Percentiles rank a stretch among this genome's conserved stretches.
Evolutionary conservation across 2,329 filamentous ascomycete species (phyloP).

Genomic region (Rhynchosporium secalis): DNA sequence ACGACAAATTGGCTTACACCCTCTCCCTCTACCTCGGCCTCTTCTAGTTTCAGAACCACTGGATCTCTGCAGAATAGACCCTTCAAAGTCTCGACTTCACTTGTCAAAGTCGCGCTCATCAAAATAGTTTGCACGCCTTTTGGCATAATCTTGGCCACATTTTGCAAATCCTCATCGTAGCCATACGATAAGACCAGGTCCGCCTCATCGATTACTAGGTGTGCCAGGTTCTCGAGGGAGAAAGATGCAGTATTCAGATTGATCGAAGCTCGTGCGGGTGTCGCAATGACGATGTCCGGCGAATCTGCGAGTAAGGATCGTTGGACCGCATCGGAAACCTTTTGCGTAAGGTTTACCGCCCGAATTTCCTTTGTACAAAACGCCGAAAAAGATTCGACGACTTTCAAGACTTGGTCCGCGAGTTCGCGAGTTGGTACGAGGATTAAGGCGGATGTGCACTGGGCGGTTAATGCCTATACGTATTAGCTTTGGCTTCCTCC

Average conservation of each 20-base stretch:
- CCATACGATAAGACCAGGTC: slow-evolving; percentile 93
- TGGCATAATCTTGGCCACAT: slow-evolving; percentile 74
- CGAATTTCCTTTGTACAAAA: slow-evolving; percentile 85
- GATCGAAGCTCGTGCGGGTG: slow-evolving; percentile 78
- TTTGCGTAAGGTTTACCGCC: slow-evolving; percentile 83
- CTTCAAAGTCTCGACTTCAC: slow-evolving; percentile 83
- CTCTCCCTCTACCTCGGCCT: slow-evolving; percentile 73
- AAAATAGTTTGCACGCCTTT: slow-evolving; percentile 86
- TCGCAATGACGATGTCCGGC: slow-evolving; percentile 89
- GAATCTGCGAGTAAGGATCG: slow-evolving; percentile 80
- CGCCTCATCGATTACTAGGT: slow-evolving; percentile 87
- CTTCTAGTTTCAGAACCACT: slow-evolving; percentile 76
- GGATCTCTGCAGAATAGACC: slow-evolving; percentile 82
- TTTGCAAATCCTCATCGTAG: slow-evolving; percentile 86
- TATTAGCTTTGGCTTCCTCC: slow-evolving; percentile 21
- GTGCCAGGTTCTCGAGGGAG: slow-evolving; percentile 67
- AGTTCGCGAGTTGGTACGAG: slow-evolving; percentile 94
- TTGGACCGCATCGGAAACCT: slow-evolving; percentile 86
- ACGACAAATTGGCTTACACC: slow-evolving; percentile 86
- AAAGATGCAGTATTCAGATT: slow-evolving; percentile 75
- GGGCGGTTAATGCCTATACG: slow-evolving; percentile 49
- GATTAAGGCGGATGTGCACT: slow-evolving; percentile 73
- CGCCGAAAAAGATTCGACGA: slow-evolving; percentile 71
- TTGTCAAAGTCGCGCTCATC: slow-evolving; percentile 89
- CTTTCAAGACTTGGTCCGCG: slow-evolving; percentile 83